A percentile compares a stretch with the other conserved stretches of the same genome.
phyloP scores from a whole-genome alignment of 2,329 filamentous ascomycete genomes.

The Aspergillus sp. region DNA sequence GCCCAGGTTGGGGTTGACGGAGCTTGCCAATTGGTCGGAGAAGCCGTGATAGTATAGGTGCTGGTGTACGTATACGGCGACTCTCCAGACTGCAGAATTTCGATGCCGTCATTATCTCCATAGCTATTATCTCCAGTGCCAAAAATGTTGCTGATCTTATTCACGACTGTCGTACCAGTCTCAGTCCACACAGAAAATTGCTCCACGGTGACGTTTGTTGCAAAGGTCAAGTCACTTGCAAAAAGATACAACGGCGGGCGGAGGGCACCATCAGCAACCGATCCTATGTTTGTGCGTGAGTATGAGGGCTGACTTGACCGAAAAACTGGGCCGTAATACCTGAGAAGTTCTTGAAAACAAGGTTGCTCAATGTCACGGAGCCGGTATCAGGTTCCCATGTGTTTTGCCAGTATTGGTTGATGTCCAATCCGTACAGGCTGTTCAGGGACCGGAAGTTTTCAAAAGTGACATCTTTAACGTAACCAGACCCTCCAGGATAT shows the following conservation, averaged over 20 bases:
- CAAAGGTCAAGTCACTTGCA: slow-evolving; percentile 36
- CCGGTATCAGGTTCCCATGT: slow-evolving; percentile 27
- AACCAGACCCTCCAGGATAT: slow-evolving; percentile 42
- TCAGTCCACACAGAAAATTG: slow-evolving; percentile 42
- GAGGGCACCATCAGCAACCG: slow-evolving; percentile 32
- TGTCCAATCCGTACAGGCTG: slow-evolving; percentile 27
- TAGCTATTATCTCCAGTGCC: slow-evolving; percentile 34
- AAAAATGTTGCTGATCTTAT: slow-evolving; percentile 41
- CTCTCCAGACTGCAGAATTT: background rate
- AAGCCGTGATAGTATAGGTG: slow-evolving; percentile 32
- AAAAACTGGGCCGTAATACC: background rate
- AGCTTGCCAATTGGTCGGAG: slow-evolving; percentile 30
- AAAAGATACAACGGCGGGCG: slow-evolving; percentile 35
- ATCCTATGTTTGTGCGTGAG: slow-evolving; percentile 22
- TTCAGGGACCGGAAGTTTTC: slow-evolving; percentile 31
- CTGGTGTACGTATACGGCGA: slow-evolving; percentile 28
- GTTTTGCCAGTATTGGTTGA: slow-evolving; percentile 33
- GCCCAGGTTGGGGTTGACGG: slow-evolving; percentile 37
- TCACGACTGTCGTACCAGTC: slow-evolving; percentile 22
- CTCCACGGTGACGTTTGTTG: slow-evolving; percentile 34
- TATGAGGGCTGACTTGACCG: no score
- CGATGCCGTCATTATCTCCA: background rate
- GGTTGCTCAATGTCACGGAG: slow-evolving; percentile 25
- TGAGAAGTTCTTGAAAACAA: slow-evolving; percentile 31
- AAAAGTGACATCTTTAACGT: slow-evolving; percentile 39